Conservation (phyloP, 1,284 basidiomycete genomes). For the Apiotrichum akiyoshidainum region DNA sequence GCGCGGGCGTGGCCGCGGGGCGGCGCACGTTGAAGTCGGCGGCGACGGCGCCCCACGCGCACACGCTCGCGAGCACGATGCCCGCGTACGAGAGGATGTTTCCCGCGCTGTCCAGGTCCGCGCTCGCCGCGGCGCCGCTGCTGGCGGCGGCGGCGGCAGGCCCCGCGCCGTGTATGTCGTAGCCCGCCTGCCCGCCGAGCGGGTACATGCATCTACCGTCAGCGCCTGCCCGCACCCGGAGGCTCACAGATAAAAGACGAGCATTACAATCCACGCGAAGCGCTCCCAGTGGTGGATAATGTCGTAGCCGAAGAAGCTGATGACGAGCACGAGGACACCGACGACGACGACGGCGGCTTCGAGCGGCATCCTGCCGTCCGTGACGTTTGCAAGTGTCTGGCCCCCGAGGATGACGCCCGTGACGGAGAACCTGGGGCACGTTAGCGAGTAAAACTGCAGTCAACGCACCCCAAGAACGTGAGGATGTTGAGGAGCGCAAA, state of each 20-base stretch:
- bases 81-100: conserved; percentile 59
- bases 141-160: too few relatives aligned
- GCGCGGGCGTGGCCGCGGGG: conserved; percentile 53
- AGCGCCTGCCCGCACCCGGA: neutral
- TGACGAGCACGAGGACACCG: conserved; percentile 43
- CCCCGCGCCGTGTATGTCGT: neutral
- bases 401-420: conserved; percentile 51
- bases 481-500: conserved; percentile 62
- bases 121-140: conserved; percentile 55
- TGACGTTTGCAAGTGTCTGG: conserved; percentile 51
- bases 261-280: conserved; percentile 61
- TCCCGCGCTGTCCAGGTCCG: conserved; percentile 48
- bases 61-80: conserved; percentile 59
- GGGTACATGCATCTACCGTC: conserved; percentile 52
- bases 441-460: neutral
- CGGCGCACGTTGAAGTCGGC: conserved; percentile 59
- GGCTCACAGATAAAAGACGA: conserved; percentile 58
- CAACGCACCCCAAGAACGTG: conserved; percentile 51
- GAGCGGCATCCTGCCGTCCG: conserved; percentile 43
- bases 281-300: conserved; percentile 61
- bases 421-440: conserved; percentile 21
- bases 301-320: conserved; percentile 53
- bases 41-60: conserved; percentile 50
- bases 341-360: conserved; percentile 53
- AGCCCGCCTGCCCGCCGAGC: conserved; percentile 47